Evolutionary conservation across 2,329 filamentous ascomycete species (phyloP).

Genomic region (Talaromyces sp.): DNA sequence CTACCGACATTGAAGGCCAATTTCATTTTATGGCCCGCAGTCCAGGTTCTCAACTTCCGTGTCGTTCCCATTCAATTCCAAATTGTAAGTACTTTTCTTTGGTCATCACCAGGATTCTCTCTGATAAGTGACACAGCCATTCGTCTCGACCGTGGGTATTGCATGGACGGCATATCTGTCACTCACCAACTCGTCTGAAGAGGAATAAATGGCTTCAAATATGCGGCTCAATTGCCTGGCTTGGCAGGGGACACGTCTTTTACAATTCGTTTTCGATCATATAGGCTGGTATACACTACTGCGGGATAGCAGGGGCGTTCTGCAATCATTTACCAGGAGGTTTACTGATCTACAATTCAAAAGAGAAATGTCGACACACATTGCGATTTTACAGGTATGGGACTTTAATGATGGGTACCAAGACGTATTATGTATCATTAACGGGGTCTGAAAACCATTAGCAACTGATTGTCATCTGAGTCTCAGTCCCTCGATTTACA

Average conservation of each 20-base stretch:
- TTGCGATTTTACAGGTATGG: background rate
- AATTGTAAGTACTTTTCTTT: slow-evolving; percentile 63
- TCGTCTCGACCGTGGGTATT: slow-evolving; percentile 92
- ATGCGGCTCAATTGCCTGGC: background rate
- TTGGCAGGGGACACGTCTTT: background rate
- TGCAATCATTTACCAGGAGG: background rate
- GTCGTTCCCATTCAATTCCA: slow-evolving; percentile 94
- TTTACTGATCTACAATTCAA: slow-evolving; percentile 7
- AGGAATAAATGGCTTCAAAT: slow-evolving; percentile 43
- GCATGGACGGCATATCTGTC: slow-evolving; percentile 97
- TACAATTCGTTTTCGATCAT: background rate
- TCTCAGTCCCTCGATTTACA: background rate
- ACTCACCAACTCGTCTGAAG: slow-evolving; percentile 80
- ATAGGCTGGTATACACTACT: background rate
- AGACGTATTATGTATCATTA: slow-evolving; percentile 6
- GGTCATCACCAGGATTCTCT: background rate
- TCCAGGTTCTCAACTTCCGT: slow-evolving; percentile 95
- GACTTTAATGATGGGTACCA: background rate
- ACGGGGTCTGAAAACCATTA: background rate
- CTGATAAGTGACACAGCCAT: slow-evolving; percentile 59
- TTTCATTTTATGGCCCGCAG: slow-evolving; percentile 88
- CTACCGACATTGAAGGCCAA: slow-evolving; percentile 92
- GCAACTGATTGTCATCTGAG: background rate
- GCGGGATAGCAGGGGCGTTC: slow-evolving; percentile 1
- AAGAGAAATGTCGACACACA: background rate